These are phyloP conservation scores for Pyrenophora graminea DNA, from an alignment of 2,329 filamentous ascomycete species.

Conservation along the genomic window DNA sequence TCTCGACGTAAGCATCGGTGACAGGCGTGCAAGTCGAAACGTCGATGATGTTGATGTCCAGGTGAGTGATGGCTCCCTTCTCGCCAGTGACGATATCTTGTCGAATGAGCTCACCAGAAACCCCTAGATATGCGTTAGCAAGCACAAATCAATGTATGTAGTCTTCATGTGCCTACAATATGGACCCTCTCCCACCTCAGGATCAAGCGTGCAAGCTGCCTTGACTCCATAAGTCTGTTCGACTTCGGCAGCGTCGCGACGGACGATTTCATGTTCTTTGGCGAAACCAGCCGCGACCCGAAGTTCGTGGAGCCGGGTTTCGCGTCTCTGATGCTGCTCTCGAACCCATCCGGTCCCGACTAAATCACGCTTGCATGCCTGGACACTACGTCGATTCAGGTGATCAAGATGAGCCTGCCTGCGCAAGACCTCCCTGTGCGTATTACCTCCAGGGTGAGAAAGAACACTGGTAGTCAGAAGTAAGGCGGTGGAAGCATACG, in stretches of 20 bases:
- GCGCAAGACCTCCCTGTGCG: conserved; percentile 36
- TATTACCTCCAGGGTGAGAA: conserved; percentile 50
- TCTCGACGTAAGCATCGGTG: conserved; percentile 55
- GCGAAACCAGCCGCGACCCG: conserved; percentile 44
- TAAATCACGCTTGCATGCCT: conserved; percentile 38
- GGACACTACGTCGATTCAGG: conserved; percentile 45
- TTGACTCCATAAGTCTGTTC: conserved; percentile 32
- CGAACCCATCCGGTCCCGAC: conserved; percentile 39
- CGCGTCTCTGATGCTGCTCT: conserved; percentile 46
- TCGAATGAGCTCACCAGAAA: conserved; percentile 57
- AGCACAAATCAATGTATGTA: background rate
- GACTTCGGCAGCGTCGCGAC: conserved; percentile 34
- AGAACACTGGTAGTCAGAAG: conserved; percentile 33
- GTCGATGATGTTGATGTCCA: conserved; percentile 61
- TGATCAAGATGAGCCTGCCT: conserved; percentile 43
- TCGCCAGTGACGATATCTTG: conserved; percentile 55
- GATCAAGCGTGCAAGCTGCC: conserved; percentile 41
- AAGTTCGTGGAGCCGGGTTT: conserved; percentile 45
- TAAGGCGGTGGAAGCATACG: conserved; percentile 27
- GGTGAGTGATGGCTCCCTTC: conserved; percentile 54
- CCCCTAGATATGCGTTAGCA: conserved; percentile 31
- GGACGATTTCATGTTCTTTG: conserved; percentile 34
- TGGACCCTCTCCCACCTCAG: conserved; percentile 40
- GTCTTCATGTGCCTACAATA: conserved; percentile 34
- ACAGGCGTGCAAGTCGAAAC: conserved; percentile 58